Evolutionary conservation across 1,284 basidiomycete genomes (phyloP).

Genomic region (Bjerkandera adusta): DNA sequence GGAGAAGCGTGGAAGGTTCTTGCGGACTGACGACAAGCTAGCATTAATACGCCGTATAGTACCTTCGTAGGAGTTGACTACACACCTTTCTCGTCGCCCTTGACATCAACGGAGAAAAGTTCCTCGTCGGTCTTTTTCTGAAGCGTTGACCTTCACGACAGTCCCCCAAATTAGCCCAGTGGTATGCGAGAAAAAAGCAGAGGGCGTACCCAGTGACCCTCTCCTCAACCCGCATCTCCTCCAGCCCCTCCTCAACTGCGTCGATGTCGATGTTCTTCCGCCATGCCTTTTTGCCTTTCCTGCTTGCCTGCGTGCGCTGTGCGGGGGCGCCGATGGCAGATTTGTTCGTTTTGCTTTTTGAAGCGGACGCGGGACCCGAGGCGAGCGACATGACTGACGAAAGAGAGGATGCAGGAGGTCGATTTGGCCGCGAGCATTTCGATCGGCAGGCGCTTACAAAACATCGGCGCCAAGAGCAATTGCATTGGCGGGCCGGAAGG

Average conservation of each 20-base stretch:
- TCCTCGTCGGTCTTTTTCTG: constrained; percentile 69
- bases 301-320: constrained; percentile 68
- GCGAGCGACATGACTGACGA: no score
- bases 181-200: constrained; percentile 25
- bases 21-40: constrained; percentile 58
- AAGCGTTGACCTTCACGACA: constrained; percentile 45
- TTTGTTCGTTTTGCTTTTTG: constrained; percentile 11
- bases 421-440: no score
- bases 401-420: no score
- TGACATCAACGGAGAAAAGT: constrained; percentile 77
- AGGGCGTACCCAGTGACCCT: constrained; percentile 64
- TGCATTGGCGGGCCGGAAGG: no score
- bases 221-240: constrained; percentile 76
- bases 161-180: no score
- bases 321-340: constrained; percentile 59
- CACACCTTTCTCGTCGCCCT: constrained; percentile 76
- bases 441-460: no score
- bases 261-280: constrained; percentile 87
- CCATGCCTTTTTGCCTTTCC: constrained; percentile 93
- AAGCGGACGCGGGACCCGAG: no score
- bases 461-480: no score
- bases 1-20: constrained; percentile 47
- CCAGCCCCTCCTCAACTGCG: constrained; percentile 72
- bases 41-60: constrained; percentile 32
- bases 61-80: constrained; percentile 10